Percentiles rank a stretch among this genome's conserved stretches.
phyloP scores from a whole-genome alignment of 129 eudicot genomes.

The Flaveria linearis region DNA sequence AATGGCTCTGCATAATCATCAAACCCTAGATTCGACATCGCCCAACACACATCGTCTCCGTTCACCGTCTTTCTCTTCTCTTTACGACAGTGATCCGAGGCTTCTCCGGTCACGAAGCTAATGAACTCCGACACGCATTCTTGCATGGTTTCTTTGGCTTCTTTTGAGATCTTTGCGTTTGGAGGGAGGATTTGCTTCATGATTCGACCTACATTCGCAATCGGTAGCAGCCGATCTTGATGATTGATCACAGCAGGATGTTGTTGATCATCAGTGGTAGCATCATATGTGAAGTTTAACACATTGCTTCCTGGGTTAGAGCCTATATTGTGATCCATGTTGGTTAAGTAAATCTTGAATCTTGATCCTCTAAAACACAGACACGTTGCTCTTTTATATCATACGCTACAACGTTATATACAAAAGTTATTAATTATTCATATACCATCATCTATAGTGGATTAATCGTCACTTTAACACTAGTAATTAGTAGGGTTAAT shows the following conservation, averaged over 20 bases:
- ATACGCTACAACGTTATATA: conserved; percentile 21
- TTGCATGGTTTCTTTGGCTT: conserved; percentile 92
- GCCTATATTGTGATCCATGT: conserved; percentile 55
- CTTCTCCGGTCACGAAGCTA: conserved; percentile 89
- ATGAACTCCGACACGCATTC: conserved; percentile 94
- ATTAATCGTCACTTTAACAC: neutral
- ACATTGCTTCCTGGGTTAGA: conserved; percentile 24
- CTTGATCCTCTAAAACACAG: conserved; percentile 58
- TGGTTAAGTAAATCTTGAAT: conserved; percentile 41
- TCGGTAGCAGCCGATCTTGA: conserved; percentile 74
- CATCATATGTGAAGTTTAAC: conserved; percentile 37
- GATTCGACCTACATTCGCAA: conserved; percentile 88
- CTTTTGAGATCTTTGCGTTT: conserved; percentile 83
- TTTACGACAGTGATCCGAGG: conserved; percentile 80
- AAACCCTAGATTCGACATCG: conserved; percentile 73
- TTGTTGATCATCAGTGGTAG: conserved; percentile 25
- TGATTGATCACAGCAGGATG: conserved; percentile 47
- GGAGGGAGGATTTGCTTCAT: conserved; percentile 83
- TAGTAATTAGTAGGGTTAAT: neutral
- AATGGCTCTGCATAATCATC: conserved; percentile 62
- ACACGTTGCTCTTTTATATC: conserved; percentile 54
- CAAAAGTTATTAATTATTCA: neutral
- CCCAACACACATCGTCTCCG: conserved; percentile 96
- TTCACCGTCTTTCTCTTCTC: conserved; percentile 89
- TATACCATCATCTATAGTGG: conserved; percentile 1